phyloP scores from a whole-genome alignment of 257 asterid genomes.

The Verbena officinalis region DNA sequence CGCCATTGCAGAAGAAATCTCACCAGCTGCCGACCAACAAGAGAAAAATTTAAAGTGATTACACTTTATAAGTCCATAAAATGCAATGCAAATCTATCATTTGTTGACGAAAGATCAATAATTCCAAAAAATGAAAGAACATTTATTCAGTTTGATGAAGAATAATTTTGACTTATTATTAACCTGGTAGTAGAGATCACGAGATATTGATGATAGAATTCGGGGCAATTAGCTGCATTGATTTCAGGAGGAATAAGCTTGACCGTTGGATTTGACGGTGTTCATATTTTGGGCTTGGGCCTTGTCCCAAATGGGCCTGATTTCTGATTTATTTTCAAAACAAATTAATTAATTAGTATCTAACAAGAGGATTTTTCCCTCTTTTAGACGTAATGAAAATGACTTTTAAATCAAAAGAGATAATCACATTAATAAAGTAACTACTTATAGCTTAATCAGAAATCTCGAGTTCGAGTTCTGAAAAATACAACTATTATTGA shows the following conservation, averaged over 20 bases:
- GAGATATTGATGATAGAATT: slow-evolving; percentile 19
- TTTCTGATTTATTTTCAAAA: background rate
- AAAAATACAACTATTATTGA: too few species aligned
- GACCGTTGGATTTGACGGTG: slow-evolving; percentile 31
- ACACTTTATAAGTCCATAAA: slow-evolving; percentile 5
- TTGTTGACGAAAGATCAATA: background rate
- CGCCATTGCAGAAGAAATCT: slow-evolving; percentile 44
- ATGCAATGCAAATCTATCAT: slow-evolving; percentile 17
- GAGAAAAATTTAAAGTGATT: slow-evolving; percentile 10
- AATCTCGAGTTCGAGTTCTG: too few species aligned
- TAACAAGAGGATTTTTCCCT: too few species aligned
- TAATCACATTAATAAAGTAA: too few species aligned
- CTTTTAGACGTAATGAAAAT: too few species aligned
- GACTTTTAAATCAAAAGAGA: too few species aligned
- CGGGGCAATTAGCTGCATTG: slow-evolving; percentile 8
- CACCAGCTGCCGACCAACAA: slow-evolving; percentile 39
- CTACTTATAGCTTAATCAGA: too few species aligned
- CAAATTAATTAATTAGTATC: too few species aligned
- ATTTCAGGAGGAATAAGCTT: background rate
- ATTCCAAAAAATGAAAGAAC: background rate
- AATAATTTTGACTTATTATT: background rate
- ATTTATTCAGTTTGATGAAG: slow-evolving; percentile 10
- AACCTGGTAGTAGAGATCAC: slow-evolving; percentile 28
- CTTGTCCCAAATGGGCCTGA: background rate
- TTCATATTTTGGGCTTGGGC: slow-evolving; percentile 13